phyloP scores from a whole-genome alignment of 306 rosid species.

The Aeschynomene evenia region DNA sequence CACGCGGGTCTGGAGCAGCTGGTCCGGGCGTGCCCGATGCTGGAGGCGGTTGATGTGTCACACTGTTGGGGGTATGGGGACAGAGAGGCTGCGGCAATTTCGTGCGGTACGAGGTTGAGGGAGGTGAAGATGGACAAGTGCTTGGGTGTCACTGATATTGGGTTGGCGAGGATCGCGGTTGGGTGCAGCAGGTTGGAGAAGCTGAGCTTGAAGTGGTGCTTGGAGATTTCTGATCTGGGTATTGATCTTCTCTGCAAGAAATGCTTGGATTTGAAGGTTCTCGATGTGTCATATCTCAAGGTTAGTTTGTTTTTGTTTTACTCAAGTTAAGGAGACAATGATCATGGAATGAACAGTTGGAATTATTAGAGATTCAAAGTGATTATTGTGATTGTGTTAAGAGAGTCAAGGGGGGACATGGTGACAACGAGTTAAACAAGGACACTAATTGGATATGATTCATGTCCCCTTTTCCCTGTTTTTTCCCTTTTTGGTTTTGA shows the following conservation, averaged over 20 bases:
- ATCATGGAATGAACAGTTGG: background rate
- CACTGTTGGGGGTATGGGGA: slow-evolving; percentile 58
- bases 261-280: slow-evolving; percentile 52
- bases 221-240: slow-evolving; percentile 69
- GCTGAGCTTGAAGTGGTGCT: slow-evolving; percentile 67
- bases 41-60: slow-evolving; percentile 54
- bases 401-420: no score
- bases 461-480: background rate
- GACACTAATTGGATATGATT: background rate
- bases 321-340: no score
- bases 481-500: background rate
- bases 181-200: slow-evolving; percentile 51
- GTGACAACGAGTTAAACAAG: no score
- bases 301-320: slow-evolving; percentile 26
- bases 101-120: slow-evolving; percentile 45
- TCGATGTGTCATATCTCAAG: slow-evolving; percentile 66
- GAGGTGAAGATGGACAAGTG: slow-evolving; percentile 63
- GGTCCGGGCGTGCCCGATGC: slow-evolving; percentile 41
- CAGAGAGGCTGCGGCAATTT: slow-evolving; percentile 58
- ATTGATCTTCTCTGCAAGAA: slow-evolving; percentile 62
- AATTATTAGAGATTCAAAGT: background rate
- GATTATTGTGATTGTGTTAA: no score
- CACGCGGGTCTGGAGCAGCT: slow-evolving; percentile 46
- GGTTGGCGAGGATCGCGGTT: slow-evolving; percentile 55
- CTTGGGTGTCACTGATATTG: slow-evolving; percentile 57